Base-by-base conservation (phyloP, 2,329 filamentous ascomycete species). In the Ophiostoma populinum region DNA sequence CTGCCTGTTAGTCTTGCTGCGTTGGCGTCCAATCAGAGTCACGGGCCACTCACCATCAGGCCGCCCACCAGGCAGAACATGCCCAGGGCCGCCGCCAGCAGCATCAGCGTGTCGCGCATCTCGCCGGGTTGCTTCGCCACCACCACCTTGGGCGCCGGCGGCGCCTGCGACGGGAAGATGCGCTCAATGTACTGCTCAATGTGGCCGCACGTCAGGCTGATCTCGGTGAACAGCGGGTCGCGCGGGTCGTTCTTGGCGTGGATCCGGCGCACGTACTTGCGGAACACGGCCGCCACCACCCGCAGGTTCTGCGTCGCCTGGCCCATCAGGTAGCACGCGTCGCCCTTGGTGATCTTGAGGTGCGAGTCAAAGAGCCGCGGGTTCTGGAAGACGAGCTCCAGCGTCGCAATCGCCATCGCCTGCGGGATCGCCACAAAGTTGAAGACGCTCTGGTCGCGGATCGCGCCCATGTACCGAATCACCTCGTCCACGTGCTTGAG, bases 361-460 rank as follows among this genome's bases (percentile, higher is more conserved):
- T 94, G 90, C 44, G 69, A 74, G 52, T 87, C 59, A 52, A 93
- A 92, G 39, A 98, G 74, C 40, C 65, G 67, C 16, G 81, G 80
- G 56, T 98, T 98, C 49, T 80, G 78, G 71, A 95, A 98, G 47
- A 87, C 80, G 13, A 83, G 63, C 47, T 94, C 86, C 27, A 95
- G 61, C 1, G 87, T 95, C 7, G 90, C 87, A 53, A 98, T 94
- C 35, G 87, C 90, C 90, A 98, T 98, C 44, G 75, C 66, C 57
- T 98, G 90, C 3, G 90, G 90, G 43, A 98, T 98, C 38, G 87
- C 87, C 32, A 85, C 85, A 55, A 98, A 98, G 67, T 98, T 98
- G 72, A 98, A 98, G 18, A 93, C 83, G 52, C 83, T 92, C 61
- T 98, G 90, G 52, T 98, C 90, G 45, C 78, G 77, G 43, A 98